Percentiles rank a stretch among this genome's conserved stretches.
Evolutionary conservation across 805 yeast species (phyloP).

Genomic region (Saccharomyces paradoxus): DNA sequence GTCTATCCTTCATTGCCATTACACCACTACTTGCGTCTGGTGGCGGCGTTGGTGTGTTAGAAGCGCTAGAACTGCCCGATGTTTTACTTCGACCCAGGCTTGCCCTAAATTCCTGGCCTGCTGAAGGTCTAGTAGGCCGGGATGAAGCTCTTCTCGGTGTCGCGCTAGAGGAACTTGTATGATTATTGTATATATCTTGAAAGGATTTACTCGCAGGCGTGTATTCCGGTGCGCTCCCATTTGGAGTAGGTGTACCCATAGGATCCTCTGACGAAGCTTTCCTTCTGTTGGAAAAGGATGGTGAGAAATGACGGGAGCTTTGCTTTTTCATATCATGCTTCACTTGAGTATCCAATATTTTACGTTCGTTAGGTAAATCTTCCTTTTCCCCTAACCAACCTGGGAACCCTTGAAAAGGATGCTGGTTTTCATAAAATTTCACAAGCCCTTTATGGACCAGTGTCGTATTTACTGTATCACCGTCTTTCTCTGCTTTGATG

Average conservation of each 20-base stretch:
- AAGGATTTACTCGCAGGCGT: neutral
- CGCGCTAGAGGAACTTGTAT: neutral
- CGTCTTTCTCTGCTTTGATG: conserved; percentile 34
- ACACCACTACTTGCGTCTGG: neutral
- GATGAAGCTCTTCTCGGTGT: neutral
- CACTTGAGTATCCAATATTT: conserved; percentile 24
- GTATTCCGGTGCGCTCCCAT: neutral
- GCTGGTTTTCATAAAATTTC: conserved; percentile 31
- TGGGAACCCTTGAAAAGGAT: conserved; percentile 31
- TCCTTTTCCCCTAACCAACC: conserved; percentile 32
- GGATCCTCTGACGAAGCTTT: conserved; percentile 8
- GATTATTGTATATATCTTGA: neutral
- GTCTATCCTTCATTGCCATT: neutral
- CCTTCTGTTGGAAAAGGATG: conserved; percentile 7
- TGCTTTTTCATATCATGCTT: conserved; percentile 7
- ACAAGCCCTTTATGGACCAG: conserved; percentile 39
- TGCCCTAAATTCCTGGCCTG: neutral
- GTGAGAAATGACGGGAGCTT: conserved; percentile 3
- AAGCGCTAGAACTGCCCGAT: neutral
- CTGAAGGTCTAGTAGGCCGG: neutral
- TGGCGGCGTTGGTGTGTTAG: neutral
- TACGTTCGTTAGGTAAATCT: conserved; percentile 28
- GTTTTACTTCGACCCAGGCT: neutral
- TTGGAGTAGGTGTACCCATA: neutral
- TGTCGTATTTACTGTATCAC: conserved; percentile 35